These are phyloP conservation scores for Tetracentron sinense DNA, from an alignment of 164 flowering plant species.

Conservation along the genomic window DNA sequence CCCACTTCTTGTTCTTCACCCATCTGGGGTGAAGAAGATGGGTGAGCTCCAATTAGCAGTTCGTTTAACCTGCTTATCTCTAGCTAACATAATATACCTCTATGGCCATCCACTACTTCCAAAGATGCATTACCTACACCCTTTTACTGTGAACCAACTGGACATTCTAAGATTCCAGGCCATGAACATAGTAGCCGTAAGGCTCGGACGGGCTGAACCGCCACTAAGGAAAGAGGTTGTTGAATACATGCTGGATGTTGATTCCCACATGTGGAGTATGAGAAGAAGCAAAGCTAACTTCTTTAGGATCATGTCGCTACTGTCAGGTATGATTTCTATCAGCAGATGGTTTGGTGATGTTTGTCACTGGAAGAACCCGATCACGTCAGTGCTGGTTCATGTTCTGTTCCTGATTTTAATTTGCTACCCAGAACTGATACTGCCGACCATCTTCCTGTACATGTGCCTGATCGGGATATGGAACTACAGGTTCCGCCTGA, in stretches of 20 bases:
- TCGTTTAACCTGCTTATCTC: conserved; percentile 58
- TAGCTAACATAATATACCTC: conserved; percentile 48
- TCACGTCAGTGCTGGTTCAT: conserved; percentile 57
- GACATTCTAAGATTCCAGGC: conserved; percentile 64
- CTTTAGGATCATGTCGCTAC: conserved; percentile 57
- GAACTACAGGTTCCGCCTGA: conserved; percentile 61
- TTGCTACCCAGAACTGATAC: conserved; percentile 70
- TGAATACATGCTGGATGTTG: conserved; percentile 73
- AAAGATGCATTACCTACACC: conserved; percentile 69
- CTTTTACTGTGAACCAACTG: conserved; percentile 65
- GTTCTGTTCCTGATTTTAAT: conserved; percentile 51
- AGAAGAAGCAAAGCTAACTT: conserved; percentile 76
- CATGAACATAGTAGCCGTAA: conserved; percentile 56
- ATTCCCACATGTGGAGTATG: conserved; percentile 78
- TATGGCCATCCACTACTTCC: conserved; percentile 63
- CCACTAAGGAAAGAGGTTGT: conserved; percentile 64
- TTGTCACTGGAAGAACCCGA: conserved; percentile 65
- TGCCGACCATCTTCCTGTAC: conserved; percentile 67
- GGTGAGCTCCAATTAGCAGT: conserved; percentile 65
- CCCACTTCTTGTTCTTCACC: conserved; percentile 51
- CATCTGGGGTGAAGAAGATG: conserved; percentile 63
- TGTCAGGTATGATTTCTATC: conserved; percentile 50
- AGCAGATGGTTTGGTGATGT: conserved; percentile 66
- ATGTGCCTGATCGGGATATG: conserved; percentile 73
- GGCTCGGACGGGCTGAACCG: conserved; percentile 61